Evolutionary conservation across 352 stramenopile genomes (phyloP), one percentile per base, ranked within the genome.

Genomic region (Aphanomyces stellatus): DNA sequence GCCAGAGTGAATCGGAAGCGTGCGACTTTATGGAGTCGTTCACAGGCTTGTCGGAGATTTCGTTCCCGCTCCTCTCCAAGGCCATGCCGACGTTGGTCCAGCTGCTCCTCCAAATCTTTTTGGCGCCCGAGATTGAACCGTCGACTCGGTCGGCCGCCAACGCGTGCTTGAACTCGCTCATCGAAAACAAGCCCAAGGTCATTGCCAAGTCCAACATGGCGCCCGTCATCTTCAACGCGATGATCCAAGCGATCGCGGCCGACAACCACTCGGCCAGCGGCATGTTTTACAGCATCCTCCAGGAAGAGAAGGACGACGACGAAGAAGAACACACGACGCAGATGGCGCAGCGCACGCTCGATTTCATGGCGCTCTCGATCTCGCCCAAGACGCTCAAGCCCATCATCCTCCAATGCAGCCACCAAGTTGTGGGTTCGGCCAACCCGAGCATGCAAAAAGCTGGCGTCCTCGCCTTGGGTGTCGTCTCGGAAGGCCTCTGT

Each of bases 401-500:
- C 22, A 77, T 90, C 8, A 82, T 91, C 11, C 91, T 93, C 51
- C 77, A 74, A 11, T 74, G 88, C 27, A 91, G 81, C 69, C 90
- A 87, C 65, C 82, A 96, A 53, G 96, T 97, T 74, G 93, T 99
- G 56, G 82, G 81, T 57, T 92, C 85, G 48, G 74, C 85, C 17
- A 82, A 98, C 56, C 73, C 91, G 4, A 88, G 88, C 35, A 92
- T 94, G 70, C 89, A 96, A 53, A 99, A 99, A 77, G 97, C 97
- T 51, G 97, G 95, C 59, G 94, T 98, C 65, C 85, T 98, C n/a
- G 82, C 93, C 31, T 79, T 99, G 30, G 97, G 95, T 55, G 97
- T 99, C 57, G 90, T 99, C 69, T 96, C 95, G 41, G 97, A 99
- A 78, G 97, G 95, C 57, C 98, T 94, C 74, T 87, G 85, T 62